A percentile compares a stretch with the other conserved stretches of the same genome.
These are phyloP conservation scores for Arachis monticola DNA, from an alignment of 331 rosid genomes.

Conservation along the genomic window DNA sequence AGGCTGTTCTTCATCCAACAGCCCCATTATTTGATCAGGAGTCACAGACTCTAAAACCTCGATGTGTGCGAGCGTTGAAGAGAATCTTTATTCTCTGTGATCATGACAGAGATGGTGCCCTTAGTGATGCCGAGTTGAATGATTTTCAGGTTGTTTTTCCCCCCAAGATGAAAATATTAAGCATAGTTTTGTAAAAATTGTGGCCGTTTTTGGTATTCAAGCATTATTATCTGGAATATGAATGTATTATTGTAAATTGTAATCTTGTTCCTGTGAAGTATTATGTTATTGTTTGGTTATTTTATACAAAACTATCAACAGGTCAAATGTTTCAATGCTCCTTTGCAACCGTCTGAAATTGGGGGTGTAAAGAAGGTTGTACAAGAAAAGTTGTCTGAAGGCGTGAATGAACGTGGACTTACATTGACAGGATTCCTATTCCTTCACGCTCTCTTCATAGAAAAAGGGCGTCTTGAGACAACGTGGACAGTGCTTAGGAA, in stretches of 20 bases:
- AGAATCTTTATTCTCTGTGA: conserved; percentile 92
- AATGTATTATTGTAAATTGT: neutral
- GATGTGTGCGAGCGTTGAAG: conserved; percentile 93
- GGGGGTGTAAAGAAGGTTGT: conserved; percentile 94
- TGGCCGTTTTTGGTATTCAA: conserved; percentile 10
- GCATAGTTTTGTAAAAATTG: neutral
- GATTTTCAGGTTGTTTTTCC: conserved; percentile 52
- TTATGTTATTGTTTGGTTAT: conserved; percentile 10
- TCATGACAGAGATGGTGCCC: conserved; percentile 92
- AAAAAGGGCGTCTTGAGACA: conserved; percentile 93
- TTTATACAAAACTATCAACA: conserved; percentile 46
- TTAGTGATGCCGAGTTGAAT: conserved; percentile 54
- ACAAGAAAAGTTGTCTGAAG: conserved; percentile 90
- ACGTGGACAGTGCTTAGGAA: conserved; percentile 98
- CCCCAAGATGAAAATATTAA: neutral
- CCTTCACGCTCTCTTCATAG: conserved; percentile 93
- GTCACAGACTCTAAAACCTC: conserved; percentile 89
- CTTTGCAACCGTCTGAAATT: conserved; percentile 95
- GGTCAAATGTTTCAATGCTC: conserved; percentile 98
- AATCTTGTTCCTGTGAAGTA: neutral
- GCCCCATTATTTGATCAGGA: conserved; percentile 96
- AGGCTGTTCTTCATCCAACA: conserved; percentile 97
- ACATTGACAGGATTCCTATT: conserved; percentile 95
- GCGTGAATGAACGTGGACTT: conserved; percentile 94
- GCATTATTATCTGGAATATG: conserved; percentile 9